phyloP scores from a whole-genome alignment of 2,329 filamentous ascomycete genomes.

The Cladophialophora yegresii region DNA sequence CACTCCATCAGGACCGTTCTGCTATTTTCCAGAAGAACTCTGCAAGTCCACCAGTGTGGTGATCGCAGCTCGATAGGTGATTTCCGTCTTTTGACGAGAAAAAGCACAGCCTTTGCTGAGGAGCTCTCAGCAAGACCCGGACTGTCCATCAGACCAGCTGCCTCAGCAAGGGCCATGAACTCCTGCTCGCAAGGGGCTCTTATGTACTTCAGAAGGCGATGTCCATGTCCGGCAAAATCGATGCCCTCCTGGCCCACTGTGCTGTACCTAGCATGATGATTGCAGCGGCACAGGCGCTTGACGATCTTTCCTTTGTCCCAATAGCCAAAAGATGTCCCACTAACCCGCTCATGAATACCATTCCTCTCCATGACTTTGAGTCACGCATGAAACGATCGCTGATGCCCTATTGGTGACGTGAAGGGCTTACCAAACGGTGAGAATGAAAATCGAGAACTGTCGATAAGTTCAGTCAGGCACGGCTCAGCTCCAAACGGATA shows the following conservation, averaged over 20 bases:
- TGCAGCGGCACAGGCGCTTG: not conserved
- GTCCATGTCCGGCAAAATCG: not conserved
- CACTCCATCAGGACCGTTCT: constrained; percentile 34
- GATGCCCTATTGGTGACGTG: not conserved
- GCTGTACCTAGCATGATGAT: not conserved
- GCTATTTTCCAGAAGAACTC: constrained; percentile 34
- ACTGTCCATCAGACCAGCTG: not conserved
- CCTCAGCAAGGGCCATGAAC: not conserved
- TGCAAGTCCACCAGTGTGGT: constrained; percentile 34
- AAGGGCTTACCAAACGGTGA: not conserved
- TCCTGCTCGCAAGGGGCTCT: not conserved
- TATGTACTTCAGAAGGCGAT: not conserved
- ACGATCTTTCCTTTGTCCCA: not conserved
- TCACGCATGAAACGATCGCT: not conserved
- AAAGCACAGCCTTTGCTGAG: not conserved
- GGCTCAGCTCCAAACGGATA: not conserved
- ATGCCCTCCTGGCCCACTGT: not conserved
- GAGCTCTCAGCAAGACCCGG: not conserved
- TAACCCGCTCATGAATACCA: not conserved
- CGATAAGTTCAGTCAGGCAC: not conserved
- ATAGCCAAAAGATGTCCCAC: not conserved
- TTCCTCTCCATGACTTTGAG: not conserved
- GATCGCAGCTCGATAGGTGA: constrained; percentile 11
- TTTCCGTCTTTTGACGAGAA: not conserved
- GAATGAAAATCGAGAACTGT: not conserved